Conservation (phyloP, 169 alveolate genomes). For the Besnoitia besnoiti region DNA sequence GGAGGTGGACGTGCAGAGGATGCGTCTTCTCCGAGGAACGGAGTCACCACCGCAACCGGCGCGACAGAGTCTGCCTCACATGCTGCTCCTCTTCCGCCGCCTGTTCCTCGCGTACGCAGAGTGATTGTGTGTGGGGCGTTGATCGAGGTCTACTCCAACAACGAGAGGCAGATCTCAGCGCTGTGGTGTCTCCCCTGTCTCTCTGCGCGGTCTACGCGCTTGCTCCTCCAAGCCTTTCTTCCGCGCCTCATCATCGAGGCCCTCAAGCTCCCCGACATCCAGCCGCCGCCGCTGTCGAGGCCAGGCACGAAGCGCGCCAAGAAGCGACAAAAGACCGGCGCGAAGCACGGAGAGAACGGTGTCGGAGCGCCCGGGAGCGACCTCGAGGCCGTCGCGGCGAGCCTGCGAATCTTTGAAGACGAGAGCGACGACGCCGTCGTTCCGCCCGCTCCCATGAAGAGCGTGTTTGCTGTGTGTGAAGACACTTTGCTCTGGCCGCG, state of each 20-base stretch:
- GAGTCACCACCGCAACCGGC: background rate
- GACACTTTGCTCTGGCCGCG: constrained; percentile 59
- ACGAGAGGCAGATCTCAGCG: constrained; percentile 59
- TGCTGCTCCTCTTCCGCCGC: background rate
- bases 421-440: background rate
- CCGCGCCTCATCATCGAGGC: constrained; percentile 31
- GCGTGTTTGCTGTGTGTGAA: constrained; percentile 52
- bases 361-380: background rate
- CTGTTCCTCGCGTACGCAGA: constrained; percentile 8
- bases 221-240: constrained; percentile 55
- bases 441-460: constrained; percentile 35
- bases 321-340: background rate
- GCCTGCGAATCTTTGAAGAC: background rate
- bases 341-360: constrained; percentile 20
- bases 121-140: constrained; percentile 58
- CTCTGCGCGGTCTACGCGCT: constrained; percentile 49
- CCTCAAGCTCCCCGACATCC: background rate
- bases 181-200: constrained; percentile 55
- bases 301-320: background rate
- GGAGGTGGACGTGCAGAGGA: background rate
- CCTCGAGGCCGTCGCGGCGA: background rate
- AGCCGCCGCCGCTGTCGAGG: background rate
- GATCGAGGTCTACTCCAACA: constrained; percentile 43
- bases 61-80: background rate
- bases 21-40: background rate